Evolutionary conservation across 2,329 filamentous ascomycete species (phyloP), one percentile per base, ranked within the genome.

Genomic region (Cordyceps cicadae): DNA sequence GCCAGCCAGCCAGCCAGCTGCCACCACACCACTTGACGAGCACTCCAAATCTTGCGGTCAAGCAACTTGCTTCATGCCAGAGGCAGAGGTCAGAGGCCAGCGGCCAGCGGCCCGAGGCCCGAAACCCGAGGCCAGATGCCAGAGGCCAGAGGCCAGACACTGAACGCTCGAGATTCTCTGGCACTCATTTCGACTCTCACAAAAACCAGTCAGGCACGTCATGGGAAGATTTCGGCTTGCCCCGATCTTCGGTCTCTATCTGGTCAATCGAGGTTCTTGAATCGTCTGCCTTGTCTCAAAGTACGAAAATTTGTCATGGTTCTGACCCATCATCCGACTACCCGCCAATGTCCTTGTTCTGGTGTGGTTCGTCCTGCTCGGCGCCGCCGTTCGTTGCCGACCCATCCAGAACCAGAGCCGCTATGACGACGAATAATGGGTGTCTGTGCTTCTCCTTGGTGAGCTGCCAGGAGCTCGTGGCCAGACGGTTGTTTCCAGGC

Each of bases 341-440:
- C 43, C 54, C 43, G 43, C 54, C 54, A 8, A 48, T 49, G 48
- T 52, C 48, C 41, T 19, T 26, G 39, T 8, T 26, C 46, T 24
- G 24, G 24, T 39, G 52, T 50, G 48, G 59, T 61, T 61, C 59
- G 48, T 56, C 53, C 26, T 24, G 59, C 59, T 56, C 59, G 59
- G 59, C 59, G 32, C 48, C n/a, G 59, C 59, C 59, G 59, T 61
- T 61, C 59, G 53, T 56, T 41, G 39, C n/a, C n/a, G 46, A 29
- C 49, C 57, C 50, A 21, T 60, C 41, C 24, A 41, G 49, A 50
- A 41, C 17, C 49, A 52, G 29, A 49, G 43, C 26, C 57, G 50
- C 57, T 59, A 53, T 52, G 49, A 60, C 57, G 39, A 29, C 15
- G 39, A 41, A 39, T 60, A 29, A 34, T 54, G 48, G 24, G 24